Evolutionary conservation across 768 basidiomycete species (phyloP), one percentile per base, ranked within the genome.

Genomic region (Rhodotorula kratochvilovae): DNA sequence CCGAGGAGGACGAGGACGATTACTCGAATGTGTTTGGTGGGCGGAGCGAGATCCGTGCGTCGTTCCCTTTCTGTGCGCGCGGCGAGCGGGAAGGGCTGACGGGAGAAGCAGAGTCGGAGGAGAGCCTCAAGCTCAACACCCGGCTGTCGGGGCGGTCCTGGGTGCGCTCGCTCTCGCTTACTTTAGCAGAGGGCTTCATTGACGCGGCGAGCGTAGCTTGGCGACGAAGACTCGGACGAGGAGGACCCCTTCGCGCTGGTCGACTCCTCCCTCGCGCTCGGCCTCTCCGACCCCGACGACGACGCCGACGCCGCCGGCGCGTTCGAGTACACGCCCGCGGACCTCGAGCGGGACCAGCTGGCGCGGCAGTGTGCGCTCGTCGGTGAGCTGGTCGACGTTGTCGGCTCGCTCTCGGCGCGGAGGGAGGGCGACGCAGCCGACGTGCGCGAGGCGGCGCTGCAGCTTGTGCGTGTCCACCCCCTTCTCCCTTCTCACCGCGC

Each of bases 171-270:
- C 45, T 42, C 16, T 11, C 27, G 54, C 12, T 46, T 21, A 45
- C 68, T n/a, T n/a, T n/a, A n/a, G n/a, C n/a, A n/a, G n/a, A n/a
- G n/a, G n/a, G n/a, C n/a, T n/a, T n/a, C 62, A 55, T 31, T 64
- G 29, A 12, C n/a, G 11, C 36, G 17, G 29, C 33, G 4, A 11
- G 27, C 3, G n/a, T 71, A 90, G 88, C 81, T 89, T 64, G 88
- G 88, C 16, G 91, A 91, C 55, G 90, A 90, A 42, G 86, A 90
- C 45, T 87, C 86, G 5, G 92, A 95, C 67, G 93, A 95, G 63
- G 91, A 92, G 64, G 93, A 99, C 83, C 95, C 96, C 2, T 99
- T 99, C 76, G 93, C 95, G 5, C 91, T 93, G 83, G 91, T 91
- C n/a, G 74, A 76, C 66, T 76, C 59, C 35, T 33, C 25, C 3